Base-by-base conservation (phyloP, 179 eudicot genomes). In the Amaranthus tricolor region DNA sequence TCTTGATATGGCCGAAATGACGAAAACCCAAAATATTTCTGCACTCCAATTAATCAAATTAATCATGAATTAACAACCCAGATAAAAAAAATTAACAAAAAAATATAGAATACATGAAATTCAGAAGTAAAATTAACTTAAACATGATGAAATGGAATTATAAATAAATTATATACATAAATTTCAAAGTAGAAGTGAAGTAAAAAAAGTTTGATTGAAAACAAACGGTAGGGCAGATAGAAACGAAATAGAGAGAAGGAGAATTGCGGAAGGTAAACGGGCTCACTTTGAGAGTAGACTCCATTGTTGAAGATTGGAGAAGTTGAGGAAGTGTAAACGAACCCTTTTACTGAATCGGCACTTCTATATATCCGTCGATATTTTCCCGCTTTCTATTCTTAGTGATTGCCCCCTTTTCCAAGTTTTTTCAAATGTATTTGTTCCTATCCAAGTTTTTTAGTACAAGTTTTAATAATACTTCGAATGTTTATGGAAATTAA, bases 1-100 rank as follows among this genome's bases (percentile, higher is more conserved):
- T 83, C 88, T 78, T 92, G 97, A 62, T 89, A 87, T 0, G 88
- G 89, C 59, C 90, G 80, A 72, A 87, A 90, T 10, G 81, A 56
- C 7, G 96, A 85, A 51, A 66, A 89, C 52, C 97, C 97, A 68
- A 90, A 90, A 72, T 81, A 87, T 80, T 82, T 75, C 97, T 92
- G 89, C 73, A 77, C 57, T 72, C 57, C 70, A 52, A 53, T 19
- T 44, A 11, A 69, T 52, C 24, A 14, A 15, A 54, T 62, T 11
- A 50, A 2, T 12, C 11, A 6, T 11, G 9, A 17, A 67, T 48
- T 60, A 0, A 21, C 40, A 31, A 31, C 40, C 40, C 40, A 31
- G 40, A 31, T 31, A 31, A 31, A 31, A 31, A 31, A 31, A 31
- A n/a, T n/a, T 31, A 17, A 4, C 5, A 44, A 7, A 66, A 4